Evolutionary conservation across 192 early-diverging fungal species (phyloP), one percentile per base, ranked within the genome.

Genomic region (Linnemannia elongata): DNA sequence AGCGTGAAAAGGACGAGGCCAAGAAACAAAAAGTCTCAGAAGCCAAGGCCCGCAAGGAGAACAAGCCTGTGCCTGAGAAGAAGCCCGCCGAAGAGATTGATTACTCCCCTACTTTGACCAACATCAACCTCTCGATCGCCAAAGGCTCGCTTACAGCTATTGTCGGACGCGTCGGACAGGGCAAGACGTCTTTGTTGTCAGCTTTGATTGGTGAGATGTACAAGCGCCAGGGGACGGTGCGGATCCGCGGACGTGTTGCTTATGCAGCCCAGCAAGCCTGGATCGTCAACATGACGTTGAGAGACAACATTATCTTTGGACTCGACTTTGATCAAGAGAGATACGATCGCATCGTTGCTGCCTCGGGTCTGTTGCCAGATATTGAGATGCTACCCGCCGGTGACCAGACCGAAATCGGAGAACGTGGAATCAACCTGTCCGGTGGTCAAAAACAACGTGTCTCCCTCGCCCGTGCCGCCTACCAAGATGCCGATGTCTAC

Each of bases 301-400:
- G 94, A 57, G 96, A 98, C 44, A 99, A 99, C 88, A 95, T 99
- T 85, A 72, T 94, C 8, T 97, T 99, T 92, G 98, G 97, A 6
- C 87, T 90, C 60, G 83, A 85, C 6, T 97, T 88, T 88, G 93
- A 97, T 66, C 88, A 89, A 22, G 87, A 86, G 1, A 94, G 93
- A 47, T 98, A 98, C 81, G 91, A 94, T 2, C 39, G 20, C 30
- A 91, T 93, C 13, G 87, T 99, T 72, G 85, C 89, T 13, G 95
- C 95, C 1, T 99, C 96, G 82, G 94, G 95, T 27, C 88, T 99
- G 38, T 90, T 90, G 33, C 91, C 91, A 18, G 98, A 99, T 91
- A 88, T 99, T 24, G 93, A 93, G 4, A 95, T 97, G 24, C 88
- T 99, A 41, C 89, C 94, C 18, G 96, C 91, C 24, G 97, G 97